Conservation (phyloP, 352 stramenopile genomes). For the Globisporangium parvum region DNA sequence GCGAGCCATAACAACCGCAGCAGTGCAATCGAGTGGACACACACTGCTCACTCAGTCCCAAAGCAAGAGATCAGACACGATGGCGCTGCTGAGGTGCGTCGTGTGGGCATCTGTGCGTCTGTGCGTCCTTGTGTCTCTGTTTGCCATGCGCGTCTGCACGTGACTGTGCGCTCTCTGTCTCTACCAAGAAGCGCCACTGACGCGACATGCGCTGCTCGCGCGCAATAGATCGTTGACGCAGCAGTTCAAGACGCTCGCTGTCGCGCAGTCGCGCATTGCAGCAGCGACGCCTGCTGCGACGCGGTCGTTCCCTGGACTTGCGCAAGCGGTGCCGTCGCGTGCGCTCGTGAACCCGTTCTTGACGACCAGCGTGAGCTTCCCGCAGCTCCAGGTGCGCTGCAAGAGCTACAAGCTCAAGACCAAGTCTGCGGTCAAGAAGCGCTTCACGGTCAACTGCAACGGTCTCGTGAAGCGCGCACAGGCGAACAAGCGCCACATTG, state of each 20-base stretch:
- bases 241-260: constrained; percentile 44
- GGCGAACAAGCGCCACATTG: constrained; percentile 81
- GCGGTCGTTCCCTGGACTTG: constrained; percentile 17
- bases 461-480: constrained; percentile 73
- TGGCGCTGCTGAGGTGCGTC: constrained; percentile 39
- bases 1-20: neutral
- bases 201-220: neutral
- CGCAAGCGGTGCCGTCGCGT: constrained; percentile 1
- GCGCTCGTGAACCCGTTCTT: constrained; percentile 15
- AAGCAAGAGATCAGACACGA: constrained; percentile 4
- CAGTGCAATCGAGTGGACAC: constrained; percentile 8
- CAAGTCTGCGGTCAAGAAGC: constrained; percentile 80
- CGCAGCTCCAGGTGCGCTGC: constrained; percentile 44
- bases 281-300: constrained; percentile 8
- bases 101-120: neutral
- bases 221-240: constrained; percentile 47
- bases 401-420: constrained; percentile 84
- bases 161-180: neutral
- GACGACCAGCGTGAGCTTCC: constrained; percentile 16
- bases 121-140: neutral
- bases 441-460: constrained; percentile 79
- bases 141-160: neutral
- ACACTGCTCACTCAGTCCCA: neutral
- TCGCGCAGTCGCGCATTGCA: constrained; percentile 22
- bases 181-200: neutral